phyloP scores from a whole-genome alignment of 2,329 filamentous ascomycete genomes.

The Aspergillus tubingensis region DNA sequence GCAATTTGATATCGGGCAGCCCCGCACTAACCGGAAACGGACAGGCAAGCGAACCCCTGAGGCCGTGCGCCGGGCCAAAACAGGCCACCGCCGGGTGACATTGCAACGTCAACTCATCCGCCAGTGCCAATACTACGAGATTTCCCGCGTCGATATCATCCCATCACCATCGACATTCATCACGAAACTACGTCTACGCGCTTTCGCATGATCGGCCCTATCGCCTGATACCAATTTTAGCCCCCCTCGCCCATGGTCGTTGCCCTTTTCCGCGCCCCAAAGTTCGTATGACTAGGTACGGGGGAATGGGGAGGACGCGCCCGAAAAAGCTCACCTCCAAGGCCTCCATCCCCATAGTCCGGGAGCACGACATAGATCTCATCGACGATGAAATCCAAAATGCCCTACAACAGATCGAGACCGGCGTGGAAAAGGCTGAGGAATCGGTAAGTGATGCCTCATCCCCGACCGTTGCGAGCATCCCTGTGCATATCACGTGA shows the following conservation, averaged over 20 bases:
- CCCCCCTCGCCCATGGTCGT: slow-evolving; percentile 53
- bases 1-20: slow-evolving; percentile 46
- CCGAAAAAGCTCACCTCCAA: slow-evolving; percentile 82
- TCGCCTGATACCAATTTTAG: slow-evolving; percentile 65
- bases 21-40: slow-evolving; percentile 46
- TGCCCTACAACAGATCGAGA: slow-evolving; percentile 82
- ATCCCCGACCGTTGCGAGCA: slow-evolving; percentile 35
- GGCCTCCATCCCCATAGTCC: slow-evolving; percentile 80
- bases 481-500: slow-evolving; percentile 45
- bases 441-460: slow-evolving; percentile 77
- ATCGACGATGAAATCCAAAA: slow-evolving; percentile 84
- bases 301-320: slow-evolving; percentile 51
- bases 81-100: slow-evolving; percentile 43
- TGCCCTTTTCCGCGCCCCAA: slow-evolving; percentile 41
- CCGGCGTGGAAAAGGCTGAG: slow-evolving; percentile 94
- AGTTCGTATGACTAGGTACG: slow-evolving; percentile 48
- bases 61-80: slow-evolving; percentile 45
- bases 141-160: slow-evolving; percentile 40
- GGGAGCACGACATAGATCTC: slow-evolving; percentile 87
- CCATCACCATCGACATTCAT: slow-evolving; percentile 56
- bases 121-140: slow-evolving; percentile 36
- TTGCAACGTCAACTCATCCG: slow-evolving; percentile 49
- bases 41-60: slow-evolving; percentile 47
- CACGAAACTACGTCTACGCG: slow-evolving; percentile 55
- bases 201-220: slow-evolving; percentile 61